Evolutionary conservation across 352 stramenopile species (phyloP), one percentile per base, ranked within the genome.

Genomic region (Albugo candida): DNA sequence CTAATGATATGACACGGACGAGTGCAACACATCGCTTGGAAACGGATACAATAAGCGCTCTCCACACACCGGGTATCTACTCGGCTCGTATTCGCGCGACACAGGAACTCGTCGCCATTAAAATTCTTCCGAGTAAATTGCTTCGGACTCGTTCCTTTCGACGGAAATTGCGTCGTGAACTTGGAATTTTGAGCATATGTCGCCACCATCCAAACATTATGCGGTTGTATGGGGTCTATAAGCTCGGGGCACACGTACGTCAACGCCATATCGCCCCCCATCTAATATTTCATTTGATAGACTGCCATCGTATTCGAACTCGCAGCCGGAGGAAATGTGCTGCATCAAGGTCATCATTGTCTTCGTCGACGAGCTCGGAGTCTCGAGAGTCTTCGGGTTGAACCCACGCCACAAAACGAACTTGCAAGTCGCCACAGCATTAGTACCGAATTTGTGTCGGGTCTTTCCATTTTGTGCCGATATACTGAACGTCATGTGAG

Each of bases 261-360:
- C 20, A 20, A 2, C 17, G 13, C 13, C 13, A 19, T 41, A 2
- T 35, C 24, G 13, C 12, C 27, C n/a, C 24, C 21, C 12, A 41
- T 49, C 16, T 53, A 11, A 18, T 1, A 20, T 2, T 16, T 12
- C 19, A 37, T 19, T 20, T 13, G 18, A 31, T 41, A 66, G 60
- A 58, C 85, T 12, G 70, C 84, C 53, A 66, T 89, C 48, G 71
- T 67, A 36, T 89, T 89, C 38, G 73, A 89, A 49, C 51, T 89
- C 42, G 71, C 73, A 5, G 52, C 63, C 43, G 70, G 77, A 17
- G 73, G 77, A 16, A 54, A 82, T 19, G 73, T 83, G 16, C 38
- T 84, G 31, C 59, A 55, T n/a, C 31, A 48, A 11, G 24, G 24
- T 10, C 3, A 10, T 8, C 24, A 31, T 31, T 8, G 24, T 31